Conservation (phyloP, 306 rosid genomes). For the Cicer yamashitae region DNA sequence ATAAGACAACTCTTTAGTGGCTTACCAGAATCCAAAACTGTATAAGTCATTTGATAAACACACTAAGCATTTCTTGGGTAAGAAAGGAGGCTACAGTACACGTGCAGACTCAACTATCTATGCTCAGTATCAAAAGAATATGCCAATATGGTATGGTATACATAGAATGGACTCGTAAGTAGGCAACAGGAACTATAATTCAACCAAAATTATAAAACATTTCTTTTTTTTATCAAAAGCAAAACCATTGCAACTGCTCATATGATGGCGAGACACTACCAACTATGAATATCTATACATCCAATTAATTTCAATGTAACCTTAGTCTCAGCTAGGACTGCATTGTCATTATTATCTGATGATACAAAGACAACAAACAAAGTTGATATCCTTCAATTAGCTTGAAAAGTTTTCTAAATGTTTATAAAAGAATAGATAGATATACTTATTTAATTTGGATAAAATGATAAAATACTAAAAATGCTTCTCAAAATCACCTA, state of each 20-base stretch:
- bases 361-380: constrained; percentile 25
- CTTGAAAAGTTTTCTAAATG: constrained; percentile 7
- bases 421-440: constrained; percentile 20
- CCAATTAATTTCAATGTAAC: background rate
- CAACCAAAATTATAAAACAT: constrained; percentile 3
- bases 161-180: background rate
- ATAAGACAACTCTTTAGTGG: no score
- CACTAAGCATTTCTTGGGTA: no score
- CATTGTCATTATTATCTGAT: constrained; percentile 14
- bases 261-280: background rate
- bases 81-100: no score
- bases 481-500: background rate
- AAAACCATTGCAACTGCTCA: constrained; percentile 20
- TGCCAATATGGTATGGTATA: background rate
- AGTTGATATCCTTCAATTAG: constrained; percentile 10
- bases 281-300: constrained; percentile 18
- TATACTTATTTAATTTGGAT: constrained; percentile 7
- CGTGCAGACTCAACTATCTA: no score
- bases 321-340: background rate
- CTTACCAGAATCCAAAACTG: no score
- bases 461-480: constrained; percentile 1
- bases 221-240: background rate
- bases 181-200: background rate
- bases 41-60: no score
- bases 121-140: background rate